Conservation (phyloP, 208 protist genomes). For the Trypanosoma boissoni region DNA sequence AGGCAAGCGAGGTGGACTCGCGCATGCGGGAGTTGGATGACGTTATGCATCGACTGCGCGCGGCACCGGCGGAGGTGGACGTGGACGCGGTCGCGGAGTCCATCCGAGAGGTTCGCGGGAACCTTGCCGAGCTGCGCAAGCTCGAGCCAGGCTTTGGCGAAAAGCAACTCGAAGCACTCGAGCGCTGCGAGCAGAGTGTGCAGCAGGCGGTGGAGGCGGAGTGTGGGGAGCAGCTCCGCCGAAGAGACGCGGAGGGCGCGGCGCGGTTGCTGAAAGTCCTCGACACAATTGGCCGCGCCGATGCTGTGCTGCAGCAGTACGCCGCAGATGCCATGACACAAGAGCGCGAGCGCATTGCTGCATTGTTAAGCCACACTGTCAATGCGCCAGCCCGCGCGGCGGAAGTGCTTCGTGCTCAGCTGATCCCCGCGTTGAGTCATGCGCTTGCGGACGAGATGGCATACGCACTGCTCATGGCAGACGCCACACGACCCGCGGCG, state of each 20-base stretch:
- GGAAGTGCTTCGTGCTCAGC: slow-evolving; percentile 21
- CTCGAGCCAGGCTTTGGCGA: slow-evolving; percentile 62
- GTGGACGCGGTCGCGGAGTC: slow-evolving; percentile 26
- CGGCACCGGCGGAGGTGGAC: slow-evolving; percentile 15
- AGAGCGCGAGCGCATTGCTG: slow-evolving; percentile 26
- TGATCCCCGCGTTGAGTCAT: slow-evolving; percentile 23
- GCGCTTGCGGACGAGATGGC: slow-evolving; percentile 27
- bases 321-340: slow-evolving; percentile 28
- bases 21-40: slow-evolving; percentile 49
- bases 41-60: slow-evolving; percentile 32
- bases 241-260: slow-evolving; percentile 41
- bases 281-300: slow-evolving; percentile 54
- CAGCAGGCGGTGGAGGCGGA: slow-evolving; percentile 57
- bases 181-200: slow-evolving; percentile 55
- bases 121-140: slow-evolving; percentile 43
- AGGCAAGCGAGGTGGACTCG: slow-evolving; percentile 41
- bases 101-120: slow-evolving; percentile 30
- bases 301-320: slow-evolving; percentile 57
- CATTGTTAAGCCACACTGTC: slow-evolving; percentile 13
- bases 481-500: background rate
- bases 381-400: slow-evolving; percentile 17
- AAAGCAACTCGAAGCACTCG: slow-evolving; percentile 44
- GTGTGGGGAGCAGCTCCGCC: slow-evolving; percentile 41
- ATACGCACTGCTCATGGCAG: slow-evolving; percentile 21
- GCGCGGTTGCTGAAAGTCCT: slow-evolving; percentile 51